Evolutionary conservation across 805 yeast genomes (phyloP).

Genomic region (Lachancea mirantina): DNA sequence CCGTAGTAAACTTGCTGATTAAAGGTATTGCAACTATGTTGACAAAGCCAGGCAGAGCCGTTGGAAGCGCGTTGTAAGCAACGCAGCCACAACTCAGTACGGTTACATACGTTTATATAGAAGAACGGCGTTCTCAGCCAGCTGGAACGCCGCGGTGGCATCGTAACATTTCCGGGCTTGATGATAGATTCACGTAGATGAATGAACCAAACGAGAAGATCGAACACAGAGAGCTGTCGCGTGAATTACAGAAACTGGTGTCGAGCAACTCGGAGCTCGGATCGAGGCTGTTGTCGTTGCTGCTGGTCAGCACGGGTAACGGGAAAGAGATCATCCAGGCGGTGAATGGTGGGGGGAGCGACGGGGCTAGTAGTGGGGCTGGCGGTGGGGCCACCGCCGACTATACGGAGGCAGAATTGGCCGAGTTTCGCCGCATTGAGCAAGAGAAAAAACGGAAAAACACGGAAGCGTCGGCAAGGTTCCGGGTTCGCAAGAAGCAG

Average conservation of each 20-base stretch:
- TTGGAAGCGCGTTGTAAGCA: too few species aligned
- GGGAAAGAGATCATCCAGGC: slow-evolving; percentile 26
- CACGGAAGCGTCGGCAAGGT: slow-evolving; percentile 92
- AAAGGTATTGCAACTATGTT: too few species aligned
- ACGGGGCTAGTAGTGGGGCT: slow-evolving; percentile 1
- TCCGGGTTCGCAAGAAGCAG: slow-evolving; percentile 48
- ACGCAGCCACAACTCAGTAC: too few species aligned
- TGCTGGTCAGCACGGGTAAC: slow-evolving; percentile 26
- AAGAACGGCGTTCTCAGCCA: too few species aligned
- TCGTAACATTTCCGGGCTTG: too few species aligned
- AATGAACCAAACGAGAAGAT: neutral
- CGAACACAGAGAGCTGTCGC: slow-evolving; percentile 10
- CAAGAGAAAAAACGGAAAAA: slow-evolving; percentile 77
- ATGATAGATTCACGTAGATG: too few species aligned
- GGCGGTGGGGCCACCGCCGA: slow-evolving; percentile 1
- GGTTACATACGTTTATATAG: too few species aligned
- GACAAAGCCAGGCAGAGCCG: too few species aligned
- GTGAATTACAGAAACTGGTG: slow-evolving; percentile 19
- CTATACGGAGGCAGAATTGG: slow-evolving; percentile 5
- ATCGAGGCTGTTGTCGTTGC: slow-evolving; percentile 23
- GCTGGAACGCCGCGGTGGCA: too few species aligned
- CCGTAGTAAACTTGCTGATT: too few species aligned
- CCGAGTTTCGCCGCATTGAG: slow-evolving; percentile 8
- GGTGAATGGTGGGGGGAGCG: slow-evolving; percentile 18
- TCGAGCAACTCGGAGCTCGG: slow-evolving; percentile 26